Percentiles rank a stretch among this genome's conserved stretches.
Evolutionary conservation across 2,329 filamentous ascomycete species (phyloP).

Genomic region (Colletotrichum cuscutae): DNA sequence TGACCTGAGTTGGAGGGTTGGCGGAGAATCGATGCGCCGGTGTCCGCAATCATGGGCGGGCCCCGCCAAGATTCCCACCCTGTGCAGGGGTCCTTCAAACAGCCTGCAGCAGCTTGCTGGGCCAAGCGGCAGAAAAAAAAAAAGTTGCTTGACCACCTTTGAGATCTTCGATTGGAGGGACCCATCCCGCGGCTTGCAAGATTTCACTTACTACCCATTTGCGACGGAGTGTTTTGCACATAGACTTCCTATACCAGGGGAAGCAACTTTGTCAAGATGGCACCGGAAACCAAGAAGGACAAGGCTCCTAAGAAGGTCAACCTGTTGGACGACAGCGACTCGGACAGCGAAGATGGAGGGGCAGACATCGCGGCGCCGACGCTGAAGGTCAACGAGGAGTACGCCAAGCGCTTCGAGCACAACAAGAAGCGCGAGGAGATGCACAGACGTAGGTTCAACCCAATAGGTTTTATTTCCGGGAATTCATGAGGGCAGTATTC

Average conservation of each 20-base stretch:
- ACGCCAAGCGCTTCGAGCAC: constrained; percentile 88
- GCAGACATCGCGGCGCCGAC: constrained; percentile 46
- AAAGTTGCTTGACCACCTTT: constrained; percentile 34
- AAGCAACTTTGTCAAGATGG: constrained; percentile 9
- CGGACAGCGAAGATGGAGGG: constrained; percentile 56
- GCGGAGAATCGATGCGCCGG: constrained; percentile 31
- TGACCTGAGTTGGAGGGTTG: neutral
- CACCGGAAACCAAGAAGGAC: constrained; percentile 15
- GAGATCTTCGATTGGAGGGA: constrained; percentile 3
- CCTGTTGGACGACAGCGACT: constrained; percentile 67
- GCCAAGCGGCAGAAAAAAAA: constrained; percentile 32
- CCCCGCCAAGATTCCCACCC: constrained; percentile 37
- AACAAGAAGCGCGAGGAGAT: constrained; percentile 97
- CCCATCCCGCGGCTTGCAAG: neutral
- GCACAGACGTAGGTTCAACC: constrained; percentile 66
- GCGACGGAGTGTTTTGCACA: neutral
- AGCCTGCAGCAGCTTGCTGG: constrained; percentile 17
- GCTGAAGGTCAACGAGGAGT: constrained; percentile 91
- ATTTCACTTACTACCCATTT: neutral
- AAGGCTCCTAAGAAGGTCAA: constrained; percentile 53
- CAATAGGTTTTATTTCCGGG: neutral
- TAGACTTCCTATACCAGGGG: neutral
- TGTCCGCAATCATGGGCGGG: neutral
- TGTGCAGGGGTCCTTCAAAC: constrained; percentile 1
- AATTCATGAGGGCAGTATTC: neutral